phyloP scores from a whole-genome alignment of 805 yeast species.

The Yarrowia sp. region DNA sequence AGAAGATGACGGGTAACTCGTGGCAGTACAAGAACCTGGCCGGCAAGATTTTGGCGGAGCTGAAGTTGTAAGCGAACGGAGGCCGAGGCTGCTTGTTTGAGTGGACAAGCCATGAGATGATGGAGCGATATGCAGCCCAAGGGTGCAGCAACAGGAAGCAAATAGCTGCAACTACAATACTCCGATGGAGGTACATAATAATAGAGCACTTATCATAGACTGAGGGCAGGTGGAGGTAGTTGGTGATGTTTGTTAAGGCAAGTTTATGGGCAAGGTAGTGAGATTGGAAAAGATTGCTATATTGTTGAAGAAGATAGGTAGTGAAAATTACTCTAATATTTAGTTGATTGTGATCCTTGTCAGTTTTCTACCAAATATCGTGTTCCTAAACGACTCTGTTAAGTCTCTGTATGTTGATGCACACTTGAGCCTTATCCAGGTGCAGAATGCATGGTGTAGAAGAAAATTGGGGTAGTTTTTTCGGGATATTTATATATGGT shows the following conservation, averaged over 20 bases:
- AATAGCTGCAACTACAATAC: background rate
- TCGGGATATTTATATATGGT: no score
- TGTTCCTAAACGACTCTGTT: no score
- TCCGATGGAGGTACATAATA: background rate
- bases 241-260: no score
- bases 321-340: no score
- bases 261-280: no score
- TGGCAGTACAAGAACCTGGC: constrained; percentile 94
- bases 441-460: background rate
- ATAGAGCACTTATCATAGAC: constrained; percentile 15
- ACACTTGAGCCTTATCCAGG: background rate
- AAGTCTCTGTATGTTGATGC: background rate
- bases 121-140: background rate
- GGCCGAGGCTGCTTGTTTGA: no score
- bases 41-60: constrained; percentile 69
- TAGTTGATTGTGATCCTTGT: no score
- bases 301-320: no score
- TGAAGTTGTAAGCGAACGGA: constrained; percentile 51
- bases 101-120: background rate
- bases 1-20: constrained; percentile 87
- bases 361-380: no score
- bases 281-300: no score
- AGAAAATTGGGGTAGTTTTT: background rate
- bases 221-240: background rate
- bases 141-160: background rate